Base-by-base conservation (phyloP, 1,284 basidiomycete genomes). In the Melampsora larici-populina region DNA sequence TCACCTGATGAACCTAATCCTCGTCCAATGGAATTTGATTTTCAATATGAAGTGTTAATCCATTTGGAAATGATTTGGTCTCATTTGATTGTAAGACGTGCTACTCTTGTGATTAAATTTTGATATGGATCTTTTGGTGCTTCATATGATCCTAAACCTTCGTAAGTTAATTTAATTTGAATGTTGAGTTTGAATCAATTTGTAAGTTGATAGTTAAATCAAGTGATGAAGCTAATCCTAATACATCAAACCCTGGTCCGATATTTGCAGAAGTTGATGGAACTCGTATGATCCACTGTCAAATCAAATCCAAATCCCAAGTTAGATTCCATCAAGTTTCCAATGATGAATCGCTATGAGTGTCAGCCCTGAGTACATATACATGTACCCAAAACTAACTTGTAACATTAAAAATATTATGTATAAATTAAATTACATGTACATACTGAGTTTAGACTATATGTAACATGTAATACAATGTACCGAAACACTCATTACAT, bases 231-330 rank as follows among this genome's bases (percentile, higher is more conserved):
- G 96, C 97, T 79, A 99, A 90, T 26, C 97, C 97, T 80, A 97
- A 93, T 79, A 99, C 97, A 84, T 99, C 97, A 85, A 99, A 99
- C 15, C 97, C 97, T 33, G 97, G 97, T 2, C 96, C 96, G 82
- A 99, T 95, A 87, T 99, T 99, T 80, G 96, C 96, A 78, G 95
- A 96, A 1, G 96, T 98, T 29, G 94, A 94, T 11, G 96, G 96
- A 71, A 99, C 92, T 81, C 87, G 88, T n/a, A n/a, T n/a, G n/a
- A n/a, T n/a, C n/a, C n/a, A n/a, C n/a, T n/a, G n/a, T n/a, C n/a
- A n/a, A n/a, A n/a, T n/a, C n/a, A n/a, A n/a, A n/a, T n/a, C n/a
- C n/a, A n/a, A n/a, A n/a, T n/a, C n/a, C n/a, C n/a, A n/a, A n/a
- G n/a, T n/a, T n/a, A n/a, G n/a, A n/a, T n/a, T n/a, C n/a, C n/a